These are phyloP conservation scores for Euphorbia tirucalli DNA, from an alignment of 345 rosid species.

Conservation along the genomic window DNA sequence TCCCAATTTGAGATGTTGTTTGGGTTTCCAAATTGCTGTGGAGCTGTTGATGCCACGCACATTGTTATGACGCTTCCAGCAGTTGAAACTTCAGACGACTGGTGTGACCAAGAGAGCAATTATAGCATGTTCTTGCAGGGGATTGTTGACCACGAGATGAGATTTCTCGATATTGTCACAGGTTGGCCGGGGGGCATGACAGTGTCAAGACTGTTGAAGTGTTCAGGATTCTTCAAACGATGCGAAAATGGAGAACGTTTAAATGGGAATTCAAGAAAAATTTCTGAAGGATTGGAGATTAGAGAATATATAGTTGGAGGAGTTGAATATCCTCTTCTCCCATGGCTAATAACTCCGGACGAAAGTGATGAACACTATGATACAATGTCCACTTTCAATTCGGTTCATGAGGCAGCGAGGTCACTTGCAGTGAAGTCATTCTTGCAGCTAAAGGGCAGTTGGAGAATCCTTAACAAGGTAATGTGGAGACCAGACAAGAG, in stretches of 20 bases:
- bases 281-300: constrained; percentile 34
- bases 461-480: constrained; percentile 91
- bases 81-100: constrained; percentile 89
- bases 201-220: constrained; percentile 36
- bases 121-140: constrained; percentile 91
- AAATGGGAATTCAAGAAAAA: constrained; percentile 49
- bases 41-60: constrained; percentile 83
- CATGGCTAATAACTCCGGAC: constrained; percentile 90
- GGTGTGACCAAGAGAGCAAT: constrained; percentile 89
- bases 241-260: constrained; percentile 61
- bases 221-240: constrained; percentile 73
- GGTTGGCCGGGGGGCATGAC: constrained; percentile 96
- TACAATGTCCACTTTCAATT: constrained; percentile 44
- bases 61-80: constrained; percentile 92
- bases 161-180: constrained; percentile 87
- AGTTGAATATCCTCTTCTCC: constrained; percentile 68
- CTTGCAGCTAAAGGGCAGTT: constrained; percentile 77
- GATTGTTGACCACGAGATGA: constrained; percentile 79
- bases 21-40: constrained; percentile 90
- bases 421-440: constrained; percentile 64
- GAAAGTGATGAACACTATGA: constrained; percentile 31
- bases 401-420: constrained; percentile 60
- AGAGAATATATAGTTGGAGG: constrained; percentile 89
- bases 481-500: constrained; percentile 97
- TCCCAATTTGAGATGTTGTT: constrained; percentile 53